Conservation (phyloP, 129 eudicot genomes). For the Centaurea solstitialis region DNA sequence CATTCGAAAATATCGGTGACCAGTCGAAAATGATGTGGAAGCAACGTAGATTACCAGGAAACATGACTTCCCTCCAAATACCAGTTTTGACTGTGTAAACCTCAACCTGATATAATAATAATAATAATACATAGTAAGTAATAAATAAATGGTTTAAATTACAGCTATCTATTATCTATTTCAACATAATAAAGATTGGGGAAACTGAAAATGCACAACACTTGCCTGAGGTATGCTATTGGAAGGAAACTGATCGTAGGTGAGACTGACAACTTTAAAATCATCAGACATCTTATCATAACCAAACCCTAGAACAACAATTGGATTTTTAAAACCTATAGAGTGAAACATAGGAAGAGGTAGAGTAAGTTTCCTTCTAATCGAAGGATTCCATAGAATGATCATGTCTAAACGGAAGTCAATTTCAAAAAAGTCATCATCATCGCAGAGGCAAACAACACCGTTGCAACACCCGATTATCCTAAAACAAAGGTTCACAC, state of each 20-base stretch:
- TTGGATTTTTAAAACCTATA: not conserved
- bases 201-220: too few species aligned
- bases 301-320: not conserved
- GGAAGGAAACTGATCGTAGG: not conserved
- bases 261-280: not conserved
- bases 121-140: too few species aligned
- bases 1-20: not conserved
- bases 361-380: not conserved
- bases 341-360: not conserved
- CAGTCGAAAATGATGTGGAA: not conserved
- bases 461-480: not conserved
- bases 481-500: not conserved
- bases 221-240: not conserved
- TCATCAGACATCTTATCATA: not conserved
- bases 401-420: not conserved
- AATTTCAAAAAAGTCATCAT: not conserved
- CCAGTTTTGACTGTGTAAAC: not conserved
- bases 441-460: not conserved
- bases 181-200: not conserved
- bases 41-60: not conserved
- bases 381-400: not conserved
- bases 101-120: not conserved
- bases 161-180: not conserved
- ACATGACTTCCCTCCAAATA: not conserved
- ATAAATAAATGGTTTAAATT: too few species aligned